Evolutionary conservation across 345 rosid genomes (phyloP).

Genomic region (Rhodamnia argentea): DNA sequence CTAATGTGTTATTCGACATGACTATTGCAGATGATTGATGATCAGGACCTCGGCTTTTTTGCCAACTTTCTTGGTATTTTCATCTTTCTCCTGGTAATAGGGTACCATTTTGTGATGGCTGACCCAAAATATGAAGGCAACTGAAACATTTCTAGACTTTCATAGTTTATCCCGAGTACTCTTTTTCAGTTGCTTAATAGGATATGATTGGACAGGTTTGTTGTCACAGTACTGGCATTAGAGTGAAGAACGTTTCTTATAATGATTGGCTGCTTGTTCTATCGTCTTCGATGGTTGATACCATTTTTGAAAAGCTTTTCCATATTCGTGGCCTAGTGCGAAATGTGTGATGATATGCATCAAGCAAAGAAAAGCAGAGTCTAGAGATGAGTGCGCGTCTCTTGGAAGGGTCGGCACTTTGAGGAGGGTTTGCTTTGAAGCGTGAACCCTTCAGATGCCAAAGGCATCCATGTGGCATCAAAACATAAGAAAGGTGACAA

Average conservation of each 20-base stretch:
- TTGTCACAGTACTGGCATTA: background rate
- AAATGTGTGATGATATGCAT: background rate
- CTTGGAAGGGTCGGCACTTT: background rate
- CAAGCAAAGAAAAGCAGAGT: background rate
- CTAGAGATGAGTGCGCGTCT: background rate
- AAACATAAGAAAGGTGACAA: background rate
- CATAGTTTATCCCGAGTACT: background rate
- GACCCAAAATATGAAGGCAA: conserved; percentile 76
- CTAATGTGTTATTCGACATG: background rate
- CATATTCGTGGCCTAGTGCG: background rate
- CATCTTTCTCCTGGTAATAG: conserved; percentile 61
- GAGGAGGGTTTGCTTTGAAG: background rate
- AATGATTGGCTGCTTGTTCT: background rate
- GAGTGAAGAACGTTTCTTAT: background rate
- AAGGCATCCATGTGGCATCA: background rate
- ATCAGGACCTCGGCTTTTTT: conserved; percentile 66
- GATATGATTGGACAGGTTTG: background rate
- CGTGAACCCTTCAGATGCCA: background rate
- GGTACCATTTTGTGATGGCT: conserved; percentile 79
- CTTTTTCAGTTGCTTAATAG: background rate
- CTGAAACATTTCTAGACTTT: conserved; percentile 11
- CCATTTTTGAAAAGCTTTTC: background rate
- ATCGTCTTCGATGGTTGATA: background rate
- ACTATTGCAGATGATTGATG: conserved; percentile 75
- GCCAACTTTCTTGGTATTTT: conserved; percentile 77